Percentiles rank a stretch among this genome's conserved stretches.
phyloP scores from a whole-genome alignment of 352 stramenopile genomes.

The Sclerospora graminicola region DNA sequence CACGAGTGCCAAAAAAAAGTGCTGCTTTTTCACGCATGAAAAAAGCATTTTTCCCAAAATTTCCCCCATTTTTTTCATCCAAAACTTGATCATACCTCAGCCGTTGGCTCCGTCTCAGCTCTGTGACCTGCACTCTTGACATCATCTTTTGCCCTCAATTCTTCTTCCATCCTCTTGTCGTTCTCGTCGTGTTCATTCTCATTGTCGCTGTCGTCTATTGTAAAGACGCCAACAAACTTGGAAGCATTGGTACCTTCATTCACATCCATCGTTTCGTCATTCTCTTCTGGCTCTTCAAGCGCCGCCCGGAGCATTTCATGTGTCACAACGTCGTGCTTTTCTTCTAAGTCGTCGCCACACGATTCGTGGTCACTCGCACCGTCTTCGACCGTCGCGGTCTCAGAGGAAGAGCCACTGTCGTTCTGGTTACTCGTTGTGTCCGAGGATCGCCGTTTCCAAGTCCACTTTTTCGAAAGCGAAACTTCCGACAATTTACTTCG shows the following conservation, averaged over 20 bases:
- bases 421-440: slow-evolving; percentile 26
- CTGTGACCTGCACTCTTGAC: slow-evolving; percentile 2
- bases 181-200: slow-evolving; percentile 57
- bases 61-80: too few species aligned
- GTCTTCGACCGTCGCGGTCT: slow-evolving; percentile 52
- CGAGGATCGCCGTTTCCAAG: slow-evolving; percentile 37
- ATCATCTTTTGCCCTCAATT: background rate
- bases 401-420: slow-evolving; percentile 49
- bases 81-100: too few species aligned
- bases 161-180: slow-evolving; percentile 9
- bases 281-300: slow-evolving; percentile 24
- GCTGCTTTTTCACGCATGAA: too few species aligned
- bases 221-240: slow-evolving; percentile 69
- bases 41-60: too few species aligned
- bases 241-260: slow-evolving; percentile 12
- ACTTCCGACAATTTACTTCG: slow-evolving; percentile 48
- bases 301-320: slow-evolving; percentile 30
- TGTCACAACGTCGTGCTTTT: slow-evolving; percentile 28
- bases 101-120: too few species aligned
- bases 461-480: slow-evolving; percentile 56
- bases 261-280: slow-evolving; percentile 5
- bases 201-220: slow-evolving; percentile 74
- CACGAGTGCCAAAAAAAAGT: too few species aligned
- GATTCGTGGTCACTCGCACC: slow-evolving; percentile 52
- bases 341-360: slow-evolving; percentile 33